Evolutionary conservation across 495 filamentous ascomycete species (phyloP).

Genomic region (Thermothielavioides terrestris): DNA sequence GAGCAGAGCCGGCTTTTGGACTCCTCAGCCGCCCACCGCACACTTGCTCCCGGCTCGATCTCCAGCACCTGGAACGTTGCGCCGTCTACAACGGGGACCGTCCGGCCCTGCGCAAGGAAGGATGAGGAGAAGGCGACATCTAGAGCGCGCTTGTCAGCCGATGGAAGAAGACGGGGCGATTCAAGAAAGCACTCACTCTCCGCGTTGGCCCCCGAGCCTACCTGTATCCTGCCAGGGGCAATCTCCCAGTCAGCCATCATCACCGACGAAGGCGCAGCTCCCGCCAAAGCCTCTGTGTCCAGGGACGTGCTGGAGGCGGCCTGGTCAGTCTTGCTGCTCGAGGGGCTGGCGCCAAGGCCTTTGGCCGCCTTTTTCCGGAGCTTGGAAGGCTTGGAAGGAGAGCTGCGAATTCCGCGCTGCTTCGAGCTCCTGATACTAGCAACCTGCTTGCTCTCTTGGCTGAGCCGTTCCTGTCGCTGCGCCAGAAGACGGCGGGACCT

Average conservation of each 20-base stretch:
- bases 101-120: slow-evolving; percentile 3
- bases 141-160: background rate
- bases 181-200: slow-evolving; percentile 1
- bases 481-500: background rate
- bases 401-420: background rate
- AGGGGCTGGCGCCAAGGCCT: background rate
- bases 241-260: slow-evolving; percentile 13
- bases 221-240: slow-evolving; percentile 6
- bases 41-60: slow-evolving; percentile 1
- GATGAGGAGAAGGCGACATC: slow-evolving; percentile 11
- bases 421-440: too few species aligned
- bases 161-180: background rate
- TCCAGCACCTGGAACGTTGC: slow-evolving; percentile 5
- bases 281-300: too few species aligned
- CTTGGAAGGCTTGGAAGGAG: background rate
- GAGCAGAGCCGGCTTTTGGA: slow-evolving; percentile 7
- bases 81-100: background rate
- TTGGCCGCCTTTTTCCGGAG: background rate
- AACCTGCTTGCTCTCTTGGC: background rate
- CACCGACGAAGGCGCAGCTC: background rate
- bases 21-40: background rate
- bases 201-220: background rate
- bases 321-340: background rate
- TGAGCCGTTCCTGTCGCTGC: background rate
- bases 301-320: too few species aligned